A percentile compares a stretch with the other conserved stretches of the same genome.
Evolutionary conservation across 1,284 basidiomycete species (phyloP).

Genomic region (Thecaphora frezii): DNA sequence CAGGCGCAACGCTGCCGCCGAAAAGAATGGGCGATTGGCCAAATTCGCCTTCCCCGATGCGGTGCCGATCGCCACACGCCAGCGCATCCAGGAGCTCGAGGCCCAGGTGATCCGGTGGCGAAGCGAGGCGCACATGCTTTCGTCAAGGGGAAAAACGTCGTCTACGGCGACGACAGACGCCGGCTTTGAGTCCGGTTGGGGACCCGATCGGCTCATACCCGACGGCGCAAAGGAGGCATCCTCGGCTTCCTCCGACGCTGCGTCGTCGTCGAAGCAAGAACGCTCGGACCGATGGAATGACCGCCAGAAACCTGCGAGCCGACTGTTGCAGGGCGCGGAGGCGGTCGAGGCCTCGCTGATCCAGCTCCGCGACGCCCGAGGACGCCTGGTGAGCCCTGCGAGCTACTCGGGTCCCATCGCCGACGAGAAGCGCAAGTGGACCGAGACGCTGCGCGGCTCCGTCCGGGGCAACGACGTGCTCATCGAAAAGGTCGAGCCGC

Average conservation of each 20-base stretch:
- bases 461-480: constrained; percentile 12
- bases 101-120: too few relatives aligned
- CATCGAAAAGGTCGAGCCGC: constrained; percentile 36
- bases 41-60: too few relatives aligned
- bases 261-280: not conserved
- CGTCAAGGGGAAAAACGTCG: too few relatives aligned
- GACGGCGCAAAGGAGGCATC: not conserved
- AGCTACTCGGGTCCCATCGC: constrained; percentile 15
- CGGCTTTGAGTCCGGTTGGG: constrained; percentile 17
- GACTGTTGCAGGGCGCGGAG: not conserved
- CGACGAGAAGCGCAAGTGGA: constrained; percentile 15
- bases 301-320: not conserved
- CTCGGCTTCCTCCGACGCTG: constrained; percentile 1
- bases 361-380: constrained; percentile 15
- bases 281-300: too few relatives aligned
- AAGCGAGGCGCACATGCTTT: too few relatives aligned
- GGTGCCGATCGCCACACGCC: too few relatives aligned
- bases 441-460: constrained; percentile 23
- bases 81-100: constrained; percentile 22
- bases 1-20: too few relatives aligned
- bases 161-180: too few relatives aligned
- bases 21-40: too few relatives aligned
- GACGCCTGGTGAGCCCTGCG: constrained; percentile 6
- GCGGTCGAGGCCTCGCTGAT: not conserved
- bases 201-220: constrained; percentile 22